These are phyloP conservation scores for Xerophyta viscosa DNA, from an alignment of 106 monocot genomes.

Conservation along the genomic window DNA sequence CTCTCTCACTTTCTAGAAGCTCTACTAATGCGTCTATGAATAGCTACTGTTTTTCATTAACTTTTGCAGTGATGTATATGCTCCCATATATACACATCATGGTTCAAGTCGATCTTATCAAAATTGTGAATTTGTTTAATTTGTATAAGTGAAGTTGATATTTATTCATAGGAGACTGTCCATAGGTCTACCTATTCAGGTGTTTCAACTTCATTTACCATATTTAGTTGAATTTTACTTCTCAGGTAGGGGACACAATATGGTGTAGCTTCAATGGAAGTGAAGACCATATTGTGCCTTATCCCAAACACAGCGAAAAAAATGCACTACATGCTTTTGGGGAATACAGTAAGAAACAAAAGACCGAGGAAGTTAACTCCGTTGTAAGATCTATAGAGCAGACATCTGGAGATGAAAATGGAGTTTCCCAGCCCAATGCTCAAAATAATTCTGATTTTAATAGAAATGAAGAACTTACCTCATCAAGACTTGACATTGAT, in stretches of 20 bases:
- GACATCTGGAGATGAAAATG: slow-evolving; percentile 19
- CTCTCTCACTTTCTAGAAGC: too few species aligned
- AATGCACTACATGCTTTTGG: slow-evolving; percentile 10
- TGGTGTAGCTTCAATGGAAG: slow-evolving; percentile 52
- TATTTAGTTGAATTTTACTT: too few species aligned
- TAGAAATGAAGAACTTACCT: slow-evolving; percentile 31
- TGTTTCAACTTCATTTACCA: too few species aligned
- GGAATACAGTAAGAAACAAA: slow-evolving; percentile 32
- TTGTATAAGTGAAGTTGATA: too few species aligned
- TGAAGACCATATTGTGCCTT: slow-evolving; percentile 75
- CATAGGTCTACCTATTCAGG: too few species aligned
- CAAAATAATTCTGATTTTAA: slow-evolving; percentile 24
- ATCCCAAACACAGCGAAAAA: slow-evolving; percentile 33
- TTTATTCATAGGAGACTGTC: too few species aligned
- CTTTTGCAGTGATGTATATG: too few species aligned
- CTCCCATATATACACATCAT: too few species aligned
- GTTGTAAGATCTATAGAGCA: slow-evolving; percentile 18
- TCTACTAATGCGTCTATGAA: too few species aligned
- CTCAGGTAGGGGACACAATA: slow-evolving; percentile 56
- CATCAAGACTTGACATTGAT: slow-evolving; percentile 48
- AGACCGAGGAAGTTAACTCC: slow-evolving; percentile 12
- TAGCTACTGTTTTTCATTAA: too few species aligned
- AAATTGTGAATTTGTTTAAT: too few species aligned
- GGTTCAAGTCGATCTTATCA: too few species aligned
- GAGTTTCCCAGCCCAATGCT: slow-evolving; percentile 13